phyloP scores from a whole-genome alignment of 2,329 filamentous ascomycete species.

The Exserohilum rostratum region DNA sequence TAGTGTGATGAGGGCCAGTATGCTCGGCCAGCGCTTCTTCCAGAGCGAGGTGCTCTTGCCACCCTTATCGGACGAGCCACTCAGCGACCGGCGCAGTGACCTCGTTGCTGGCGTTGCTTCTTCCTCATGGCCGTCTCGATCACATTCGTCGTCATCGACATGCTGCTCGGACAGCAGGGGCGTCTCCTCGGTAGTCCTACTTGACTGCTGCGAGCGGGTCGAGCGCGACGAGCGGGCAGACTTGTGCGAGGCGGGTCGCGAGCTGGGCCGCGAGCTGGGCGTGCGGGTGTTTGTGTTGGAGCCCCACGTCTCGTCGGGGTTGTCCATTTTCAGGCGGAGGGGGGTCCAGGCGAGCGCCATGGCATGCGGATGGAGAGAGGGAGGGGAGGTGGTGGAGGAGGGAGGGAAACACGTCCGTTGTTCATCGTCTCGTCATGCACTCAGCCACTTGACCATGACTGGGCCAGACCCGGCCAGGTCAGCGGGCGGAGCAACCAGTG shows the following conservation, averaged over 20 bases:
- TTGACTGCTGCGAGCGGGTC: slow-evolving; percentile 39
- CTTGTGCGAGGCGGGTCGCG: slow-evolving; percentile 46
- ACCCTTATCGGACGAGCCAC: slow-evolving; percentile 24
- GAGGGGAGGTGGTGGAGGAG: slow-evolving; percentile 3
- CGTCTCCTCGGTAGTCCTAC: slow-evolving; percentile 47
- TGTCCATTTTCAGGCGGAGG: slow-evolving; percentile 16
- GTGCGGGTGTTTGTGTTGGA: slow-evolving; percentile 34
- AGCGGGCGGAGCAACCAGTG: slow-evolving; percentile 10
- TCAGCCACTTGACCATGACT: slow-evolving; percentile 11
- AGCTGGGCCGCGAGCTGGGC: slow-evolving; percentile 29
- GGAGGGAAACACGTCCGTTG: neutral
- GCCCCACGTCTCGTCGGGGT: slow-evolving; percentile 44
- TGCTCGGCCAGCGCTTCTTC: slow-evolving; percentile 73
- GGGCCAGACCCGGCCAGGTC: neutral
- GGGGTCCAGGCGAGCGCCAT: slow-evolving; percentile 16
- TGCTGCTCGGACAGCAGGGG: slow-evolving; percentile 46
- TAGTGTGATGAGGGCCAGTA: slow-evolving; percentile 73
- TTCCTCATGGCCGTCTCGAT: slow-evolving; percentile 12
- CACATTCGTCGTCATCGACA: slow-evolving; percentile 30
- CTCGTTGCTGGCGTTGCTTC: slow-evolving; percentile 42
- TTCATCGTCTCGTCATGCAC: slow-evolving; percentile 22
- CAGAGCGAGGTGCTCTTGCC: slow-evolving; percentile 36
- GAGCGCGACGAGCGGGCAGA: slow-evolving; percentile 44
- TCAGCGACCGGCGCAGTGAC: slow-evolving; percentile 46
- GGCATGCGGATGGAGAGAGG: slow-evolving; percentile 3